Conservation (phyloP, 306 rosid genomes). For the Quercus glauca region DNA sequence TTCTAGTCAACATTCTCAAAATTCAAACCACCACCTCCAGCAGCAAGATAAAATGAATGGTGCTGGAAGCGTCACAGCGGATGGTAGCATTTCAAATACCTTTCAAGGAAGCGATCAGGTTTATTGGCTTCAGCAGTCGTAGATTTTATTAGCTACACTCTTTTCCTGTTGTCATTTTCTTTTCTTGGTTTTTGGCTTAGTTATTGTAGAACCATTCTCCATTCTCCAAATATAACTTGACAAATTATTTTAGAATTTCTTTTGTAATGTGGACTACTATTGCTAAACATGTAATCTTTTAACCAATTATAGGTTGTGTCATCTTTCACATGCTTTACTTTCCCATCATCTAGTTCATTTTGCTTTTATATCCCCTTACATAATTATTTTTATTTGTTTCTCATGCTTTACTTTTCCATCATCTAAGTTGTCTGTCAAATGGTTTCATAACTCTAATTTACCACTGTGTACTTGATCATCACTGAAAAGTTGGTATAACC, state of each 20-base stretch:
- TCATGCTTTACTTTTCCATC: background rate
- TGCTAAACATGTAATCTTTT: background rate
- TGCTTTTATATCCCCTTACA: background rate
- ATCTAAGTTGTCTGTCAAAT: background rate
- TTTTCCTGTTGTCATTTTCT: background rate
- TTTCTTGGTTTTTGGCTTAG: background rate
- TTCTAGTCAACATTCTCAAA: constrained; percentile 45
- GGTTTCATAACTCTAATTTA: background rate
- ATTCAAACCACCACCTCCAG: constrained; percentile 42
- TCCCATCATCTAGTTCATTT: background rate
- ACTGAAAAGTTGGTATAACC: background rate
- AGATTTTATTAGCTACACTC: background rate
- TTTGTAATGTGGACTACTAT: background rate
- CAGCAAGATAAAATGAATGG: constrained; percentile 46
- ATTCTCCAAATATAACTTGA: background rate
- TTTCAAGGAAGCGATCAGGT: constrained; percentile 68
- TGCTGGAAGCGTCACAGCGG: constrained; percentile 29
- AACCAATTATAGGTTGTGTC: background rate
- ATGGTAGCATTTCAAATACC: constrained; percentile 38
- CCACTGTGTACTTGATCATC: background rate
- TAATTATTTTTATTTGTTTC: background rate
- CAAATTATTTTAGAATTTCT: background rate
- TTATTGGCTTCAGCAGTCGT: constrained; percentile 2
- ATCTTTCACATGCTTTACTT: background rate
- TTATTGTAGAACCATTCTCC: background rate